Percentiles rank a stretch among this genome's conserved stretches.
Evolutionary conservation across 352 stramenopile genomes (phyloP).

Genomic region (Halophytophthora polymorphica): DNA sequence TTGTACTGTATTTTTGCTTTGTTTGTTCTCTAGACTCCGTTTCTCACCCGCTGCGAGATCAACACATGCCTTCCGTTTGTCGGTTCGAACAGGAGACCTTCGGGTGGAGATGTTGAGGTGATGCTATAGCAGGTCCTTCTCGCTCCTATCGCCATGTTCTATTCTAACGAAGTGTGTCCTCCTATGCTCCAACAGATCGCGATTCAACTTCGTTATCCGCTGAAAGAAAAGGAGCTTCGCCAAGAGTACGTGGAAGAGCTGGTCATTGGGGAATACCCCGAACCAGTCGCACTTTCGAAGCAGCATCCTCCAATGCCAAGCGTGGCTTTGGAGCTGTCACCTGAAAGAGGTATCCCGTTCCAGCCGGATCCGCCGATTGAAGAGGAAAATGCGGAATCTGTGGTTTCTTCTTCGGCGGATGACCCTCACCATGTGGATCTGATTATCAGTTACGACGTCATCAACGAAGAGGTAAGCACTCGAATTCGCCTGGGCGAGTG

Average conservation of each 20-base stretch:
- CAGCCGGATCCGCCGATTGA: not conserved
- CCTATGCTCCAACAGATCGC: slow-evolving; percentile 32
- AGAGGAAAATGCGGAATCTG: slow-evolving; percentile 1
- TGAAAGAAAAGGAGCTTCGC: slow-evolving; percentile 62
- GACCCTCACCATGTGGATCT: slow-evolving; percentile 67
- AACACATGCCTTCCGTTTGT: slow-evolving; percentile 56
- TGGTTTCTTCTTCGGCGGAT: slow-evolving; percentile 1
- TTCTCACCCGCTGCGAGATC: slow-evolving; percentile 52
- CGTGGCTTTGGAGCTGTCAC: slow-evolving; percentile 7
- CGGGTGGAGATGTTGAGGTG: slow-evolving; percentile 67
- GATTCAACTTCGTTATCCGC: slow-evolving; percentile 48
- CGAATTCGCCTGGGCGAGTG: not conserved
- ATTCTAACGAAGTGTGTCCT: slow-evolving; percentile 3
- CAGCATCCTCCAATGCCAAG: slow-evolving; percentile 14
- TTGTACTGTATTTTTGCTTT: slow-evolving; percentile 1
- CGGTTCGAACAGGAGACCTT: slow-evolving; percentile 62
- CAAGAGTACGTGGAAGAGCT: slow-evolving; percentile 45
- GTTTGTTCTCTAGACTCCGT: slow-evolving; percentile 28
- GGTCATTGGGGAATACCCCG: slow-evolving; percentile 52
- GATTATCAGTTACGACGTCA: slow-evolving; percentile 85
- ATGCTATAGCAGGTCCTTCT: not conserved
- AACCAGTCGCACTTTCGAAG: slow-evolving; percentile 8
- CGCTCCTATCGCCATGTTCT: not conserved
- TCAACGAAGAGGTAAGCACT: slow-evolving; percentile 69
- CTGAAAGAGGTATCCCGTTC: not conserved